phyloP scores from a whole-genome alignment of 164 flowering plant genomes.

The Piper betle region DNA sequence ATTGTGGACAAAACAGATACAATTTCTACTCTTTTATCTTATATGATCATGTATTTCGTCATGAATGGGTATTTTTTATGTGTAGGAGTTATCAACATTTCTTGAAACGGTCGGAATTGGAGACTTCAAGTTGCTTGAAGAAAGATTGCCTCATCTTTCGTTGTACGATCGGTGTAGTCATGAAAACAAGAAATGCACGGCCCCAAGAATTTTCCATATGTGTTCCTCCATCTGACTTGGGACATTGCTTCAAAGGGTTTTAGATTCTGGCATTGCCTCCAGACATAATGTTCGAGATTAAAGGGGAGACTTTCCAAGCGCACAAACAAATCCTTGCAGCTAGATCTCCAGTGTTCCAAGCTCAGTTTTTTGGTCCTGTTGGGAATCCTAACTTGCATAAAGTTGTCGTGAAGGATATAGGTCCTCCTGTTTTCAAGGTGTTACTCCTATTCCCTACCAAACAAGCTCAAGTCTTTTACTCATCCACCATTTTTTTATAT shows the following conservation, averaged over 20 bases:
- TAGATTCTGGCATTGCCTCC: slow-evolving; percentile 57
- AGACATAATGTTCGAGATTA: slow-evolving; percentile 67
- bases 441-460: not conserved
- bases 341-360: slow-evolving; percentile 88
- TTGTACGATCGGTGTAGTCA: slow-evolving; percentile 89
- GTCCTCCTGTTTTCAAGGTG: slow-evolving; percentile 82
- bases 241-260: slow-evolving; percentile 41
- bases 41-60: no score
- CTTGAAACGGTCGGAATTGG: slow-evolving; percentile 50
- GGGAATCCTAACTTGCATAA: slow-evolving; percentile 55
- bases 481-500: not conserved
- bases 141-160: slow-evolving; percentile 74
- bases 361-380: slow-evolving; percentile 79
- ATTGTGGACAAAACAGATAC: not conserved
- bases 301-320: slow-evolving; percentile 61
- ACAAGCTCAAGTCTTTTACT: not conserved
- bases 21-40: no score
- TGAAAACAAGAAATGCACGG: slow-evolving; percentile 49
- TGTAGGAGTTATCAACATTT: slow-evolving; percentile 90
- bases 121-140: slow-evolving; percentile 65
- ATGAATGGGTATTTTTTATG: not conserved
- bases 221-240: slow-evolving; percentile 69
- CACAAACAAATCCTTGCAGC: slow-evolving; percentile 90
- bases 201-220: slow-evolving; percentile 39
- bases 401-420: slow-evolving; percentile 54